Evolutionary conservation across 257 asterid species (phyloP), one percentile per base, ranked within the genome.

Genomic region (Leonotis leonurus): DNA sequence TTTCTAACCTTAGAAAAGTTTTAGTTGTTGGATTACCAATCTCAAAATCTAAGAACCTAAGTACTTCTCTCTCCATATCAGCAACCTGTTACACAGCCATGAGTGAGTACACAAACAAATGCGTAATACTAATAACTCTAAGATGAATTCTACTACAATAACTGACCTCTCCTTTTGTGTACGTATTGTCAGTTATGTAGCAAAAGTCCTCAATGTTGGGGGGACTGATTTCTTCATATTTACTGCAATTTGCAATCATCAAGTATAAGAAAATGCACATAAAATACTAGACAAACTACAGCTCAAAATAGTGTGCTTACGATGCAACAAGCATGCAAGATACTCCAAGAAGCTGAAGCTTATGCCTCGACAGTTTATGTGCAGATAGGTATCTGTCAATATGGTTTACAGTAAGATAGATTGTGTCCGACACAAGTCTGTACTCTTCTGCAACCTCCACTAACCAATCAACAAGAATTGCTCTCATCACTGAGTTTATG

Each of bases 331-430:
- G 90, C 95, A 92, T 86, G 90, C 87, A 75, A 64, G 95, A 73
- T 24, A 92, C 90, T 37, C 98, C 95, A 33, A 92, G 87, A 78
- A 92, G 95, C 80, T 92, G 98, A 80, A 92, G 95, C 80, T 71
- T 81, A 21, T 78, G 64, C 77, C 87, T 76, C 49, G 8, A 22
- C 63, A 92, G 49, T 32, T 76, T 54, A 60, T 74, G 86, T 24
- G 77, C 73, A 48, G 97, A 81, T 30, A 92, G 66, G 72, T 72
- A 92, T 78, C 93, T 77, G 70, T 92, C 98, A 1, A 92, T 59
- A 56, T 80, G 81, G 70, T 70, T 76, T 32, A 92, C 90, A 8
- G 97, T 56, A 29, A 85, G 95, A 64, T 82, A 78, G 32, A 86
- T 63, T 4, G 98, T 86, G 67, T 92, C 98, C 0, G 98, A 77